phyloP scores from a whole-genome alignment of 1,284 basidiomycete genomes.

The Anthracocystis setariae region DNA sequence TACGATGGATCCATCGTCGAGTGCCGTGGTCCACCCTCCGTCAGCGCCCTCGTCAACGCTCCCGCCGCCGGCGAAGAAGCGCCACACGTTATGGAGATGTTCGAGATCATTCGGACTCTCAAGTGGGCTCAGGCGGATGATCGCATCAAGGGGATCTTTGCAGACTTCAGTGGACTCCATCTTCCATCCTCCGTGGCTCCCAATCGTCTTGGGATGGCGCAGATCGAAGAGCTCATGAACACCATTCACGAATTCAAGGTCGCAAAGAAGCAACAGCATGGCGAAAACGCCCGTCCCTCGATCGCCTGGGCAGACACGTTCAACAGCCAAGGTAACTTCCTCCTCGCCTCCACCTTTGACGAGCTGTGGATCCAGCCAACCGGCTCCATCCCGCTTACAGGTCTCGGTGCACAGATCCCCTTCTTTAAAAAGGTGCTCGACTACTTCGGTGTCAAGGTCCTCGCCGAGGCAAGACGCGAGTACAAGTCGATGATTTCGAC shows the following conservation, averaged over 20 bases:
- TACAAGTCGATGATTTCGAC: slow-evolving; percentile 68
- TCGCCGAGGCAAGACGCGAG: slow-evolving; percentile 68
- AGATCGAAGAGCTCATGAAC: slow-evolving; percentile 69
- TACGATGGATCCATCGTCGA: slow-evolving; percentile 66
- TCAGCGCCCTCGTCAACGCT: slow-evolving; percentile 47
- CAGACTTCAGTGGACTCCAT: slow-evolving; percentile 68
- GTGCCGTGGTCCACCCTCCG: slow-evolving; percentile 35
- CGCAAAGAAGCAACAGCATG: slow-evolving; percentile 66
- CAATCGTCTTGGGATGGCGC: slow-evolving; percentile 68
- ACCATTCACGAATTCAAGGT: slow-evolving; percentile 68
- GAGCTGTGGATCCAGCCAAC: slow-evolving; percentile 69
- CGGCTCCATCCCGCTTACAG: slow-evolving; percentile 68
- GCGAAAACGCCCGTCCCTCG: slow-evolving; percentile 53
- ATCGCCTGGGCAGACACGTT: slow-evolving; percentile 70
- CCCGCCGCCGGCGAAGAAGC: slow-evolving; percentile 49
- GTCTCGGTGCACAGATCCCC: slow-evolving; percentile 60
- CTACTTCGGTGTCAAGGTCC: slow-evolving; percentile 69
- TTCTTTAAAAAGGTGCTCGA: slow-evolving; percentile 66
- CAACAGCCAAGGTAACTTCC: slow-evolving; percentile 67
- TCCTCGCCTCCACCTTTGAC: slow-evolving; percentile 68
- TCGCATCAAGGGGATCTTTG: slow-evolving; percentile 69
- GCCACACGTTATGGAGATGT: slow-evolving; percentile 66
- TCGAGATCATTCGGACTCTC: slow-evolving; percentile 68
- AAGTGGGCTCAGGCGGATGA: slow-evolving; percentile 68
- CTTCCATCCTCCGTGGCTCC: slow-evolving; percentile 64